Evolutionary conservation across 1,284 basidiomycete species (phyloP), one percentile per base, ranked within the genome.

Genomic region (Pseudozyma thailandica): DNA sequence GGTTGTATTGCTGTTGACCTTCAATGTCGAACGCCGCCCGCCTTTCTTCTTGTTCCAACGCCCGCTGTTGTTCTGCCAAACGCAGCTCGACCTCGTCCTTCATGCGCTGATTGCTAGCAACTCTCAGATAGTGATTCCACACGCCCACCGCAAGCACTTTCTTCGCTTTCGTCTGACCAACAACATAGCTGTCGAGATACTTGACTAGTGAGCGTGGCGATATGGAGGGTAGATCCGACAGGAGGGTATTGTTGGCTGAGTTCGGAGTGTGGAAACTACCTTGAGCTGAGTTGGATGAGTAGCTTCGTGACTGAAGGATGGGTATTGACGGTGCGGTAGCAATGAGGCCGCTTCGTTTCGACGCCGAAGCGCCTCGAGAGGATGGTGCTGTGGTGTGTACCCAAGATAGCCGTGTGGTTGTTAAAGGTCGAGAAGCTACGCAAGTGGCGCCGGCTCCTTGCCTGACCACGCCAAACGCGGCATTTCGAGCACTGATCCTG

Each of bases 161-260:
- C 87, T 97, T 97, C 3, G 94, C 94, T 65, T 87, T 87, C 68
- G 92, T 91, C 82, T 97, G 94, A 2, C 94, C 94, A 13, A 97
- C 88, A n/a, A 97, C 89, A 80, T 91, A 95, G 77, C 92, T 88
- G 74, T 93, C 90, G 27, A 96, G 87, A 83, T 93, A 93, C 78
- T 90, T 87, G n/a, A 90, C 90, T 35, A 96, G 88, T 90, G 94
- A 59, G 9, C 51, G 42, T 30, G 61, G 77, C 38, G 50, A 58
- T n/a, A 65, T 53, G 2, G 53, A 26, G 0, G 68, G 68, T 4
- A 64, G 9, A 25, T 58, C 54, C 3, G 52, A 39, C 6, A 61
- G 41, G 13, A 59, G 15, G 0, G 56, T 58, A 3, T 33, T 12
- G 28, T 31, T 47, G 8, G 57, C 41, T 0, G 59, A 62, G 2